A percentile compares a stretch with the other conserved stretches of the same genome.
These are phyloP conservation scores for Sporothrix phasma DNA, from an alignment of 2,329 filamentous ascomycete species.

Conservation along the genomic window DNA sequence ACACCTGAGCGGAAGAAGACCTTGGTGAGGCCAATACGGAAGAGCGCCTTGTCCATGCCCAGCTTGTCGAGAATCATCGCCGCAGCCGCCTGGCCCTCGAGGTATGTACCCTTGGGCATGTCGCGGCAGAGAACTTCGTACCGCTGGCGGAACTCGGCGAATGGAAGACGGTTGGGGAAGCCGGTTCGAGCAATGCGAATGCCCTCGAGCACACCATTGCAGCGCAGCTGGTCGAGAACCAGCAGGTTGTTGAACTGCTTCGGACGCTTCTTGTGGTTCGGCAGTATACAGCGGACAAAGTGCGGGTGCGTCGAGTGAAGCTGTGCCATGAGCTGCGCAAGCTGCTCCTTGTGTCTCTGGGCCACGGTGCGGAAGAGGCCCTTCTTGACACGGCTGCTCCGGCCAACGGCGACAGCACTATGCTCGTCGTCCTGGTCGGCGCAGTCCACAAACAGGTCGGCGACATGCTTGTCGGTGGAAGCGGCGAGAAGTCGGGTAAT, in stretches of 20 bases:
- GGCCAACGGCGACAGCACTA: conserved; percentile 38
- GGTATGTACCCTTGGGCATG: conserved; percentile 37
- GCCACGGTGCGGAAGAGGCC: conserved; percentile 94
- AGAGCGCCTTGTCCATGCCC: conserved; percentile 72
- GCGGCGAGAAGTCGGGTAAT: conserved; percentile 77
- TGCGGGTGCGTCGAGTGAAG: conserved; percentile 95
- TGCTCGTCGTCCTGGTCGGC: conserved; percentile 63
- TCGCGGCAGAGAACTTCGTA: conserved; percentile 82
- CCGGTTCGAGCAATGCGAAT: conserved; percentile 95
- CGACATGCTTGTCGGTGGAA: conserved; percentile 75
- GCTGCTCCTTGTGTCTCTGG: conserved; percentile 92
- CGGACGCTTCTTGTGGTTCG: conserved; percentile 93
- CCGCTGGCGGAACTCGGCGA: conserved; percentile 86
- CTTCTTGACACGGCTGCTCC: conserved; percentile 81
- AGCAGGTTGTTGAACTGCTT: conserved; percentile 86
- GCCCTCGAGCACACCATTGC: conserved; percentile 97
- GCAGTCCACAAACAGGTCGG: conserved; percentile 78
- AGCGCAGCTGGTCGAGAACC: conserved; percentile 94
- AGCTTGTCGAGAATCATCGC: conserved; percentile 84
- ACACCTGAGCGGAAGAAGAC: conserved; percentile 97
- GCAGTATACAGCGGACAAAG: conserved; percentile 94
- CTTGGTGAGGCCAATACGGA: conserved; percentile 89
- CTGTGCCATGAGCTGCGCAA: conserved; percentile 92
- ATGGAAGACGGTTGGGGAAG: conserved; percentile 87
- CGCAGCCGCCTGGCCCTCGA: conserved; percentile 81